Evolutionary conservation across 441 rosid species (phyloP), one percentile per base, ranked within the genome.

Genomic region (Daphne laureola): DNA sequence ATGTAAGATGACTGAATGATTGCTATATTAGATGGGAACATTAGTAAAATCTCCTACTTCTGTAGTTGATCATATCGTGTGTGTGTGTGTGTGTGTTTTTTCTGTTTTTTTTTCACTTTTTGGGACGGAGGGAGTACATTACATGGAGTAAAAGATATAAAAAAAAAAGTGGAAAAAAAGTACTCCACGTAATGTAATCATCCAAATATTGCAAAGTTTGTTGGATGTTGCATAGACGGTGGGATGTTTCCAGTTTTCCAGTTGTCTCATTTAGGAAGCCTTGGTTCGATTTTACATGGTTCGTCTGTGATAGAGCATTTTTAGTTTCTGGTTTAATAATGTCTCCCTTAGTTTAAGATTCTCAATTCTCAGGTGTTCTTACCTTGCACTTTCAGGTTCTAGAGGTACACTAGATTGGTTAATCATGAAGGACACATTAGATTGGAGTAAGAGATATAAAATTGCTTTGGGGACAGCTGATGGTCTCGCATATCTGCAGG

Each of bases 401-500:
- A 73, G 76, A 43, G 62, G 67, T 41, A 68, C 69, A 59, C 72
- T 81, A 15, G 83, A 77, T 60, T 91, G 96, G 98, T 9, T 31
- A 31, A 31, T 31, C 11, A 31, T 6, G 38, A 73, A 77, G 40
- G 62, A 66, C 38, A 68, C 69, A 59, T 70, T 81, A 15, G 83
- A 77, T 60, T 91, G 96, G 98, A 73, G 77, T 64, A 80, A 73
- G 69, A 84, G 98, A 54, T 84, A 83, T 63, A 83, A 79, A 54
- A 84, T 91, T 21, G 96, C 95, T 9, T 56, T 86, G 51, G 96
- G 98, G 55, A 82, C 72, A 38, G 90, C 96, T 46, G 81, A 86
- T 54, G 98, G 96, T 35, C 65, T 88, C 43, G 55, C 76, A 60
- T 91, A 91, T 78, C 98, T 91, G 61, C 98, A 91, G 8, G 93